Evolutionary conservation across 495 filamentous ascomycete species (phyloP).

Genomic region (Lineolata rhizophorae): DNA sequence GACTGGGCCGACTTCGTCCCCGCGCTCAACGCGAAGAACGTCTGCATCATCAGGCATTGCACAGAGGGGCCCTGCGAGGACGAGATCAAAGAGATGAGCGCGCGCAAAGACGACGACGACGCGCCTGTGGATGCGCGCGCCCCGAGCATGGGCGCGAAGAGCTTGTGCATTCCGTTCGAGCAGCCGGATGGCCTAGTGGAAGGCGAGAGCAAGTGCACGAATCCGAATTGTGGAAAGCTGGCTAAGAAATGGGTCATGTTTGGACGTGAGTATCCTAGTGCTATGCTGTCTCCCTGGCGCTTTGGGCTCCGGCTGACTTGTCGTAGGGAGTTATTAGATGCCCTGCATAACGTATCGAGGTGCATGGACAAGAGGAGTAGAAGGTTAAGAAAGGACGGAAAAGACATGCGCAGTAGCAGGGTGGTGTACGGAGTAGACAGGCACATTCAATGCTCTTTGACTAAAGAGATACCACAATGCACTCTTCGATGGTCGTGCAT

Average conservation of each 20-base stretch:
- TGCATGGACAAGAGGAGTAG: too few species aligned
- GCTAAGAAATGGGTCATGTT: conserved; percentile 79
- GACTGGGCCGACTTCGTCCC: conserved; percentile 83
- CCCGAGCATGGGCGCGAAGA: conserved; percentile 94
- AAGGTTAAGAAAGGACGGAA: too few species aligned
- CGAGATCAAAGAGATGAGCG: conserved; percentile 74
- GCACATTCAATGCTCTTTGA: too few species aligned
- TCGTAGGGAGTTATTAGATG: too few species aligned
- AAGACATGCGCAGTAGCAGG: too few species aligned
- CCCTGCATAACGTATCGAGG: too few species aligned
- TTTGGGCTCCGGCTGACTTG: too few species aligned
- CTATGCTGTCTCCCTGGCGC: too few species aligned
- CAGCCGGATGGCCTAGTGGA: conserved; percentile 62
- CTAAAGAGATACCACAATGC: too few species aligned
- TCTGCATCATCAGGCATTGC: conserved; percentile 75
- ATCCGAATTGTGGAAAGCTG: conserved; percentile 51
- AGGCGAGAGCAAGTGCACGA: conserved; percentile 73
- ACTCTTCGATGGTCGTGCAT: too few species aligned
- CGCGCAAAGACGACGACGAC: conserved; percentile 37
- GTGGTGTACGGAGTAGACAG: too few species aligned
- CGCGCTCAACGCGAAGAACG: conserved; percentile 73
- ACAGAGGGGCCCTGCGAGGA: conserved; percentile 70
- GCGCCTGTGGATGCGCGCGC: conserved; percentile 51
- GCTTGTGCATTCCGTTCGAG: conserved; percentile 90
- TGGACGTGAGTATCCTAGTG: too few species aligned